phyloP scores from a whole-genome alignment of 2,329 filamentous ascomycete genomes.

The Ophiostoma quercus region DNA sequence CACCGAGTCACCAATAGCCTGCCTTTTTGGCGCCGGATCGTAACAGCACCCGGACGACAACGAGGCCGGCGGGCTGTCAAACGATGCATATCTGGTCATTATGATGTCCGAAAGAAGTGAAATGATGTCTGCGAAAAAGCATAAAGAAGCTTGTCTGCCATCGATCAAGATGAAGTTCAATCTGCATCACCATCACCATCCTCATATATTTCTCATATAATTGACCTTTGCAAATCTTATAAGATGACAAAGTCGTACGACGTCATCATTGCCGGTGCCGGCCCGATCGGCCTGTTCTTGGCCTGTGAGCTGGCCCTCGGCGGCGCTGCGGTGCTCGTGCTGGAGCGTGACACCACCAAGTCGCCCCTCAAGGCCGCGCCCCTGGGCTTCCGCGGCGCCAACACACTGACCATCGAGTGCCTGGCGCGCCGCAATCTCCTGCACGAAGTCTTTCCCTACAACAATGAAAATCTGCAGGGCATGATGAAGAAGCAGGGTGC shows the following conservation, averaged over 20 bases:
- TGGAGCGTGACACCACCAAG: slow-evolving; percentile 18
- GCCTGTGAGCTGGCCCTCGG: slow-evolving; percentile 25
- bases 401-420: slow-evolving; percentile 34
- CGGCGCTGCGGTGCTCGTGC: neutral
- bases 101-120: neutral
- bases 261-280: neutral
- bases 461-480: neutral
- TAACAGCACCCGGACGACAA: neutral
- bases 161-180: neutral
- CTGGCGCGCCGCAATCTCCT: slow-evolving; percentile 38
- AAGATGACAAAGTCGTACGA: neutral
- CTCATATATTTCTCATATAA: neutral
- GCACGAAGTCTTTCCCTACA: neutral
- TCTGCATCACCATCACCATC: neutral
- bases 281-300: slow-evolving; percentile 27
- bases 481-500: neutral
- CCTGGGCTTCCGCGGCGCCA: slow-evolving; percentile 34
- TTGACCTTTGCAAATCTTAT: neutral
- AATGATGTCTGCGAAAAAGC: neutral
- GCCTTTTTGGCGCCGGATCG: neutral
- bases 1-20: neutral
- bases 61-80: neutral
- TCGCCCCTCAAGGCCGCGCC: slow-evolving; percentile 33
- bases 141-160: neutral
- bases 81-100: neutral